phyloP scores from a whole-genome alignment of 2,329 filamentous ascomycete genomes.

The Aphanocladium album region DNA sequence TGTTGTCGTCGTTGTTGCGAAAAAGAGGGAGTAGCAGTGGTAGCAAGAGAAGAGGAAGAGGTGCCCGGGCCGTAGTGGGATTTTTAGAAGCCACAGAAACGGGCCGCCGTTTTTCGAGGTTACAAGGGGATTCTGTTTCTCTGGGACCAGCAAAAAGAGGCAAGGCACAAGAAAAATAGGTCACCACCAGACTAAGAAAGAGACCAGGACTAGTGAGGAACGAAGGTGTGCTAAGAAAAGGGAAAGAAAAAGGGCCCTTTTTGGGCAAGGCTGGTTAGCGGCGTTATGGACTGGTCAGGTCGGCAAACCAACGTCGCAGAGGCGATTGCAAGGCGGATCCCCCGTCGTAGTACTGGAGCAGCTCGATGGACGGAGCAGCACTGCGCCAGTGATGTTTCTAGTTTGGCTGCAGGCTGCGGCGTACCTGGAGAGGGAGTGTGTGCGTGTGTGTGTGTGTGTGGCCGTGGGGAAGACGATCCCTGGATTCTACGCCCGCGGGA shows the following conservation, averaged over 20 bases:
- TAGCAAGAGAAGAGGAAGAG: background rate
- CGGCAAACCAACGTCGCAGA: constrained; percentile 14
- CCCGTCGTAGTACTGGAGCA: background rate
- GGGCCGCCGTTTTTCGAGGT: constrained; percentile 11
- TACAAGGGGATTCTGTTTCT: background rate
- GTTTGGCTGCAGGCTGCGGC: no score
- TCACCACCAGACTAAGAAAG: background rate
- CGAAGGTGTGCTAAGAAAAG: background rate
- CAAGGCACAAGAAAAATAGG: background rate
- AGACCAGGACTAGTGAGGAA: background rate
- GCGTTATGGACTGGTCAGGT: background rate
- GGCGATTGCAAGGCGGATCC: constrained; percentile 12
- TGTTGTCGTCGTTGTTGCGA: no score
- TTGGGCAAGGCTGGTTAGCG: background rate
- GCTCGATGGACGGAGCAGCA: background rate
- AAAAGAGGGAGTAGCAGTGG: background rate
- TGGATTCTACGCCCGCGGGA: background rate
- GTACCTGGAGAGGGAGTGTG: background rate
- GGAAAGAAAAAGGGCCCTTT: background rate
- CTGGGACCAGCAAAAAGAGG: background rate
- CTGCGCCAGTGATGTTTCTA: background rate
- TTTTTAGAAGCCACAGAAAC: constrained; percentile 7
- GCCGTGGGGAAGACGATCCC: background rate
- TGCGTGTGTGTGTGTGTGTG: background rate
- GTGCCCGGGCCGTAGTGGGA: background rate